Percentiles rank a stretch among this genome's conserved stretches.
These are phyloP conservation scores for Chalaropsis ovoidea DNA, from an alignment of 2,329 filamentous ascomycete species.

Conservation along the genomic window DNA sequence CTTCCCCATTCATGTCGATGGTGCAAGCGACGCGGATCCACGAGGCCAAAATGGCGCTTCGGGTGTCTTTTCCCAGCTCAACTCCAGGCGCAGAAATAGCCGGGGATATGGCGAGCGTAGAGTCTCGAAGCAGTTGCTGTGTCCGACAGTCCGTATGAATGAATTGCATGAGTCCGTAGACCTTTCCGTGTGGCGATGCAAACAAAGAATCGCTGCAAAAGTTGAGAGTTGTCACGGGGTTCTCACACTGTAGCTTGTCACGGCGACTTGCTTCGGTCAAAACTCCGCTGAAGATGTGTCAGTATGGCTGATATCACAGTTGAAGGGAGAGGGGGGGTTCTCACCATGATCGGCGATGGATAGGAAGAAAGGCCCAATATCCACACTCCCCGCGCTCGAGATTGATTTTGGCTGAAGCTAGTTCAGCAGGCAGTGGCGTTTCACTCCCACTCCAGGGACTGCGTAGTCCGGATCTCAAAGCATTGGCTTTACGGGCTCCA, in stretches of 20 bases:
- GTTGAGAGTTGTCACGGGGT: slow-evolving; percentile 4
- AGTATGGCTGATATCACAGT: background rate
- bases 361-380: slow-evolving; percentile 22
- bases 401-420: slow-evolving; percentile 3
- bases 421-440: slow-evolving; percentile 9
- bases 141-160: slow-evolving; percentile 21
- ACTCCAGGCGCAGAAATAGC: slow-evolving; percentile 16
- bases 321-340: background rate
- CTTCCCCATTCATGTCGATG: slow-evolving; percentile 16
- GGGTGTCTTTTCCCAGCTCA: slow-evolving; percentile 21
- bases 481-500: slow-evolving; percentile 18
- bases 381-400: slow-evolving; percentile 19
- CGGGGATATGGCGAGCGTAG: background rate
- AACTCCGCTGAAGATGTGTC: slow-evolving; percentile 7
- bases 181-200: slow-evolving; percentile 7
- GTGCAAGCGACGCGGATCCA: slow-evolving; percentile 19
- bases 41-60: slow-evolving; percentile 19
- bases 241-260: background rate
- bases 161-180: slow-evolving; percentile 17
- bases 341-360: slow-evolving; percentile 21
- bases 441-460: slow-evolving; percentile 20
- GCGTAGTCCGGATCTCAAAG: slow-evolving; percentile 8
- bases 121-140: slow-evolving; percentile 10
- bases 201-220: slow-evolving; percentile 21
- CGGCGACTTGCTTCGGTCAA: slow-evolving; percentile 6